phyloP scores from a whole-genome alignment of 2,329 filamentous ascomycete species.

The Trichophyton benhamiae region DNA sequence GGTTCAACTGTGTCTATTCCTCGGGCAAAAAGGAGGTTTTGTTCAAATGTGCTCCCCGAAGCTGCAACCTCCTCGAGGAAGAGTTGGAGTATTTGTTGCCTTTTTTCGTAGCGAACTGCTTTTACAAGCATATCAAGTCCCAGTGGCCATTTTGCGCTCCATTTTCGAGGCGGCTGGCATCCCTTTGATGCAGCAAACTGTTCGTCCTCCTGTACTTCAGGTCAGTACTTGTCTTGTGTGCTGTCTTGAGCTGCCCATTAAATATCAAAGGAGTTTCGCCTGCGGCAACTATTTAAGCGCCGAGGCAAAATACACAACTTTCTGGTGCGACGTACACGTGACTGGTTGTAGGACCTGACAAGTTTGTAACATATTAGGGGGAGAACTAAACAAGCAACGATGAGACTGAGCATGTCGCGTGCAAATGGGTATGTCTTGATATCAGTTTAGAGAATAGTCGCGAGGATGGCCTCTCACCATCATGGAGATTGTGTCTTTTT shows the following conservation, averaged over 20 bases:
- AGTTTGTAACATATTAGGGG: neutral
- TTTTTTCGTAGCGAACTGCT: neutral
- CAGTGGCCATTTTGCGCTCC: slow-evolving; percentile 24
- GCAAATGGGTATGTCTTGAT: neutral
- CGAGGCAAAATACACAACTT: neutral
- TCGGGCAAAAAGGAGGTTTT: neutral
- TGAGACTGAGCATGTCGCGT: neutral
- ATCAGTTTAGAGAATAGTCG: neutral
- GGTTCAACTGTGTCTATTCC: slow-evolving; percentile 6
- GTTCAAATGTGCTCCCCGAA: neutral
- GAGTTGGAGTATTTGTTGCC: neutral
- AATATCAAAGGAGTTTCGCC: no score
- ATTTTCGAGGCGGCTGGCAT: slow-evolving; percentile 22
- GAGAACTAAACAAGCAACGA: neutral
- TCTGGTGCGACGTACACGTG: neutral
- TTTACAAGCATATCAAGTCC: slow-evolving; percentile 18
- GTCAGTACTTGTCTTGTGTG: neutral
- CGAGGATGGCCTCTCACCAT: neutral
- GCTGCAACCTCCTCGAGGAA: neutral
- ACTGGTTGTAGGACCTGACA: neutral
- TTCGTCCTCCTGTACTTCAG: neutral
- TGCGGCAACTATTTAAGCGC: no score
- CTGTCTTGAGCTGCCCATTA: no score
- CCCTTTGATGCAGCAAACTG: slow-evolving; percentile 6
- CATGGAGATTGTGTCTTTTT: no score